A percentile compares a stretch with the other conserved stretches of the same genome.
Conservation (phyloP, 306 rosid genomes). For the Datisca glomerata region DNA sequence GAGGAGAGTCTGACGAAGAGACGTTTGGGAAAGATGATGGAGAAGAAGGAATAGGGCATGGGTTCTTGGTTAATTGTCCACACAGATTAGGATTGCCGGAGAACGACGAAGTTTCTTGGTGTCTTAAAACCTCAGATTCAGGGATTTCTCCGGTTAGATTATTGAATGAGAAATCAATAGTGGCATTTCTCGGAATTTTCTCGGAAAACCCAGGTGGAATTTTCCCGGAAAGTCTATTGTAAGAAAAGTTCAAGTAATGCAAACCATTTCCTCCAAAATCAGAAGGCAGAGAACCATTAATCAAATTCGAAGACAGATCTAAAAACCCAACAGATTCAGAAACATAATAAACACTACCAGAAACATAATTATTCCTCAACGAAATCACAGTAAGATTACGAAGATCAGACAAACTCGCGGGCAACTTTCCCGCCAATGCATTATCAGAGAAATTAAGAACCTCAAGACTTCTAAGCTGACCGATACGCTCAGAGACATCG, state of each 20-base stretch:
- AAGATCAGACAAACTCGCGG: constrained; percentile 29
- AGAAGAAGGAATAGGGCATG: constrained; percentile 55
- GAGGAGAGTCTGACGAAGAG: constrained; percentile 38
- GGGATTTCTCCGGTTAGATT: constrained; percentile 60
- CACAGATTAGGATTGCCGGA: constrained; percentile 53
- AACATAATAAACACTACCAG: constrained; percentile 38
- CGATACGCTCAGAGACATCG: constrained; percentile 27
- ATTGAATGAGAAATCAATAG: constrained; percentile 66
- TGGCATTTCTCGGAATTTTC: constrained; percentile 38
- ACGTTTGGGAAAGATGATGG: constrained; percentile 28
- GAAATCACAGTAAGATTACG: constrained; percentile 28
- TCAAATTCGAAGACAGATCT: constrained; percentile 73
- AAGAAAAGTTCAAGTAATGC: constrained; percentile 47
- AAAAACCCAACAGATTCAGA: constrained; percentile 26
- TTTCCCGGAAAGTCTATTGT: constrained; percentile 52
- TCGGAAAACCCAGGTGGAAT: constrained; percentile 38
- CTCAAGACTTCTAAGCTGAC: constrained; percentile 26
- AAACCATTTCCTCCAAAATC: constrained; percentile 45
- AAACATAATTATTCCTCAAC: constrained; percentile 53
- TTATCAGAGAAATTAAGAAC: constrained; percentile 73
- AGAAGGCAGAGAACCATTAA: constrained; percentile 56
- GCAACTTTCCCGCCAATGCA: constrained; percentile 60
- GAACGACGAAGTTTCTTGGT: constrained; percentile 28
- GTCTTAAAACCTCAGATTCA: constrained; percentile 20
- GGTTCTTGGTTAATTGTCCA: constrained; percentile 31